Percentiles rank a stretch among this genome's conserved stretches.
phyloP scores from a whole-genome alignment of 352 stramenopile species.

The Phytopythium mirpurense region DNA sequence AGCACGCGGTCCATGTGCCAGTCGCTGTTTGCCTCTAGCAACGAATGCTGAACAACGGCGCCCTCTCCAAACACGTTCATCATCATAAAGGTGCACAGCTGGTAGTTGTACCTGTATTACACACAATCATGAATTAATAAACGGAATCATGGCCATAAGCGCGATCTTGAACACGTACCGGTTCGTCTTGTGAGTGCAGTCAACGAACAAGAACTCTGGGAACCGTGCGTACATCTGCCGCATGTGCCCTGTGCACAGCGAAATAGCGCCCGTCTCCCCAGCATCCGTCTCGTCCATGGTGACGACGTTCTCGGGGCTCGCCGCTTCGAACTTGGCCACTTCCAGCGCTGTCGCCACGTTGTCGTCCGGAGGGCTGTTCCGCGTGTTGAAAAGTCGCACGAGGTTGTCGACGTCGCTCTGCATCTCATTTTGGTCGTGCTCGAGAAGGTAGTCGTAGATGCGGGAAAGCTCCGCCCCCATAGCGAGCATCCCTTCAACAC shows the following conservation, averaged over 20 bases:
- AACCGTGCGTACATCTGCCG: conserved; percentile 7
- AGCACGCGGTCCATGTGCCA: conserved; percentile 16
- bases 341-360: conserved; percentile 3
- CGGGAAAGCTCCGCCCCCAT: no score
- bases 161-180: background rate
- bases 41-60: conserved; percentile 9
- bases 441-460: no score
- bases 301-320: background rate
- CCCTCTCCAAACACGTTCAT: conserved; percentile 13
- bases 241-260: conserved; percentile 2
- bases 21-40: conserved; percentile 13
- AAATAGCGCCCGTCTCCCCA: no score
- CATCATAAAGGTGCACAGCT: conserved; percentile 16
- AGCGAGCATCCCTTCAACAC: no score
- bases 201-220: conserved; percentile 9
- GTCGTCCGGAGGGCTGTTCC: background rate
- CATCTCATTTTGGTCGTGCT: conserved; percentile 18
- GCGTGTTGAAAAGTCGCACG: conserved; percentile 1
- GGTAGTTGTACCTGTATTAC: conserved; percentile 17
- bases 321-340: conserved; percentile 4
- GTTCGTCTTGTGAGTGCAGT: conserved; percentile 14
- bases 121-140: background rate
- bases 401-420: conserved; percentile 14
- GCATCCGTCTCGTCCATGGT: no score
- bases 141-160: no score